Evolutionary conservation across 352 stramenopile species (phyloP), one percentile per base, ranked within the genome.

Genomic region (Poterioochromonas sp.): DNA sequence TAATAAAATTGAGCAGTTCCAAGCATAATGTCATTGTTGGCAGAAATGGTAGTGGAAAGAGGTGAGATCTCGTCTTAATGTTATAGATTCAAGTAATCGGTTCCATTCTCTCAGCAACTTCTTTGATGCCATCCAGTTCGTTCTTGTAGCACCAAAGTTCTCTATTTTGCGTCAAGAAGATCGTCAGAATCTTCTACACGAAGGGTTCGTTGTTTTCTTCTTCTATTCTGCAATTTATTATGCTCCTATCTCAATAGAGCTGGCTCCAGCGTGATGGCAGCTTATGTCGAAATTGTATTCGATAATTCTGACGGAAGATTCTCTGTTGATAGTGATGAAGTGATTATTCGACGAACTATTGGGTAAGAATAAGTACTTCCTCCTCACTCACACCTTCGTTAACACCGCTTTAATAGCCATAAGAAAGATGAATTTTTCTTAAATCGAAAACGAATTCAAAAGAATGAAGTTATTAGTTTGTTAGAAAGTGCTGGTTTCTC

Each of bases 351-450:
- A 70, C 92, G 96, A 44, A 98, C 94, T n/a, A 96, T 99, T 58
- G 95, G 96, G 69, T 71, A 44, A 71, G 62, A 43, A 39, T 58
- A 58, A 15, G 15, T 58, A 26, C 15, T 26, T 15, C 26, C 15
- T 58, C 47, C 47, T 26, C 26, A 26, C 47, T 26, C 15, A 26
- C 26, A 26, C 47, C 15, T 58, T 26, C 26, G 47, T 15, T 58
- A 58, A 58, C 26, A 41, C 39, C 62, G 32, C 41, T 26, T 32
- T 15, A 47, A 29, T 43, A 71, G 65, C 29, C 88, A 97, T 73
- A 98, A 99, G 86, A 99, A 99, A 85, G 96, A 99, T 87, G 95
- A 99, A 84, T 99, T 99, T 86, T 99, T 99, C 83, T 87, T 99
- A 26, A 98, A 99, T 83, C 88, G 93, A 12, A 98, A 98, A 83